These are phyloP conservation scores for Leptographium galeiforme DNA, from an alignment of 2,329 filamentous ascomycete genomes.

Conservation along the genomic window DNA sequence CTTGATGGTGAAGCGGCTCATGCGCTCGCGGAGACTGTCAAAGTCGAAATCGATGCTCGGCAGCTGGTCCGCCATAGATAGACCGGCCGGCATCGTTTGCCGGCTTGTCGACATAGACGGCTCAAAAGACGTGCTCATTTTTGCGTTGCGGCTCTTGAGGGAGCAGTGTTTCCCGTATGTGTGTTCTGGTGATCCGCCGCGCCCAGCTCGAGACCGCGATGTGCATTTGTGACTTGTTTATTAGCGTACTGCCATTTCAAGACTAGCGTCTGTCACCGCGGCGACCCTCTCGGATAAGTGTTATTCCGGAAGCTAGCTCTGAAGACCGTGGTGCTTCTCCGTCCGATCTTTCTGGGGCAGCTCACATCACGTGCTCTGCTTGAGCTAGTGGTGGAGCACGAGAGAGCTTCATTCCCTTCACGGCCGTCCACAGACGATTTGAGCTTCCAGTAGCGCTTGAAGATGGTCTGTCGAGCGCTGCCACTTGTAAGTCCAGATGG, in stretches of 20 bases:
- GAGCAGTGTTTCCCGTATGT: neutral
- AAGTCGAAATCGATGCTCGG: constrained; percentile 92
- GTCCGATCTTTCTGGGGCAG: too few species aligned
- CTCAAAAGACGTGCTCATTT: constrained; percentile 51
- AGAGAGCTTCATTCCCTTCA: too few species aligned
- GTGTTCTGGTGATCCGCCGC: neutral
- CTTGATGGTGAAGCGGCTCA: constrained; percentile 78
- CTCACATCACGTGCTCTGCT: too few species aligned
- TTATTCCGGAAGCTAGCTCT: too few species aligned
- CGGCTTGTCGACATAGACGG: constrained; percentile 54
- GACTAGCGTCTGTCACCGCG: too few species aligned
- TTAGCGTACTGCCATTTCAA: too few species aligned
- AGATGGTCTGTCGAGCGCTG: neutral
- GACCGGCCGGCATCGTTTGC: constrained; percentile 36
- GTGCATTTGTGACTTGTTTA: too few species aligned
- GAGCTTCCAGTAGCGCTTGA: neutral
- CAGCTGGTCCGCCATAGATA: constrained; percentile 58
- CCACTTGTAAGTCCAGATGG: constrained; percentile 11
- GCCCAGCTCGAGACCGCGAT: too few species aligned
- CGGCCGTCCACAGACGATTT: neutral
- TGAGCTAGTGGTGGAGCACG: too few species aligned
- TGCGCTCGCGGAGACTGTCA: constrained; percentile 86
- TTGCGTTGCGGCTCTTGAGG: neutral
- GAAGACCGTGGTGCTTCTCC: too few species aligned
- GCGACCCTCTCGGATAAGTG: too few species aligned